Base-by-base conservation (phyloP, 306 rosid species). In the Comarum palustre region DNA sequence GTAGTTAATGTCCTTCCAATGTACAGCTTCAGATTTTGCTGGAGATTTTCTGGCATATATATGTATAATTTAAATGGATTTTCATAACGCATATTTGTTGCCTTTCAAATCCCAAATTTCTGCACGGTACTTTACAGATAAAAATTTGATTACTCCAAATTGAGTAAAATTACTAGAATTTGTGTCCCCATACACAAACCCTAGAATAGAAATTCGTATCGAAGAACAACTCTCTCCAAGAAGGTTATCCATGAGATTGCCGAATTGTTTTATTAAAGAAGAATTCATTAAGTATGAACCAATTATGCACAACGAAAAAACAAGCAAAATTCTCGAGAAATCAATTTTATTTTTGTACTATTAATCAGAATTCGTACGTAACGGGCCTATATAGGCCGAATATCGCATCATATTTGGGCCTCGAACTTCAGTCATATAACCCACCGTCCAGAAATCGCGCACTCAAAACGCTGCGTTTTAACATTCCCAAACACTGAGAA, bases 401-500 rank as follows among this genome's bases (percentile, higher is more conserved):
- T 2, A 3, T 4, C 24, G 36, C n/a, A 27, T 27, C 19, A 1
- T 0, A 39, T 2, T 55, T 72, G 45, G 68, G 45, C 57, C 68
- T 24, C 1, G n/a, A 12, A 1, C 13, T 14, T 25, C 52, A 10
- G 1, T 1, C 41, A 16, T 58, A 72, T 42, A 42, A 25, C 68
- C 41, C 72, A 29, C 19, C 68, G 43, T 12, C 68, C 17, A 42
- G 2, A 54, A 1, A n/a, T 68, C 24, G 84, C 80, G 78, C 77
- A 2, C 10, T 8, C 67, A 3, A 72, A 80, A 86, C 88, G 88
- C 82, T 61, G 73, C 88, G 86, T 84, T 79, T 77, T 24, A 25
- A 3, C 57, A 39, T 60, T 70, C 71, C 14, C 75, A 4, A 52
- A 62, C 61, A 41, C 68, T 17, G 31, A 38, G 69, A 59, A 48